Base-by-base conservation (phyloP, 2,329 filamentous ascomycete species). In the Trichoderma simmonsii region DNA sequence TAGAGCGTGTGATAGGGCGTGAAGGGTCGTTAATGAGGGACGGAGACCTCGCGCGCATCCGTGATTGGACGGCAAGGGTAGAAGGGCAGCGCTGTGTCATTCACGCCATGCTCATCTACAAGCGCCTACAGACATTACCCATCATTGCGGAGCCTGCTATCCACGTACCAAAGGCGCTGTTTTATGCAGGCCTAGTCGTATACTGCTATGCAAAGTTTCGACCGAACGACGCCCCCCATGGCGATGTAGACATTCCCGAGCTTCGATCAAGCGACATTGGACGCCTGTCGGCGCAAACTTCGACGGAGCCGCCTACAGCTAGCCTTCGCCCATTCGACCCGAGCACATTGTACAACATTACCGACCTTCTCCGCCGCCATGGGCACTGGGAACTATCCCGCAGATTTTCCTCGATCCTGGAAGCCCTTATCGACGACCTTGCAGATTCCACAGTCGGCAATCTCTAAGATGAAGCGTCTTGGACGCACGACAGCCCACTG, bases 41-140 rank as follows among this genome's bases (percentile, higher is more conserved):
- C 24, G 14, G 24, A 8, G 51, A 56, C 12, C 12, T 56, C 51
- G 14, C 14, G 26, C 24, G 51, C 24, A 56, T 56, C 24, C 24
- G 51, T 14, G 24, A 28, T 28, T 56, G 51, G 71, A 6, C 7
- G 12, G 18, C 65, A 72, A 34, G 65, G 71, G 4, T 54, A 36
- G 56, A 59, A 18, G 28, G 65, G 32, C 63, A 60, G 18, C 64
- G 64, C 5, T 67, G 64, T 36, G 51, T 68, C 24, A 30, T 61
- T 21, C 70, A 72, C 39, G 70, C 70, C 21, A 43, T 60, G 26
- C 70, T 68, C 30, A 54, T 72, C 54, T 57, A 59, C 9, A 59
- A 64, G 43, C 70, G 64, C n/a, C 36, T 67, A 26, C 63, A 68
- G 34, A 34, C 43, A 15, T 28, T 68, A 24, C 56, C 70, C 14